Evolutionary conservation across 257 asterid species (phyloP), one percentile per base, ranked within the genome.

Genomic region (Henckelia pumila): DNA sequence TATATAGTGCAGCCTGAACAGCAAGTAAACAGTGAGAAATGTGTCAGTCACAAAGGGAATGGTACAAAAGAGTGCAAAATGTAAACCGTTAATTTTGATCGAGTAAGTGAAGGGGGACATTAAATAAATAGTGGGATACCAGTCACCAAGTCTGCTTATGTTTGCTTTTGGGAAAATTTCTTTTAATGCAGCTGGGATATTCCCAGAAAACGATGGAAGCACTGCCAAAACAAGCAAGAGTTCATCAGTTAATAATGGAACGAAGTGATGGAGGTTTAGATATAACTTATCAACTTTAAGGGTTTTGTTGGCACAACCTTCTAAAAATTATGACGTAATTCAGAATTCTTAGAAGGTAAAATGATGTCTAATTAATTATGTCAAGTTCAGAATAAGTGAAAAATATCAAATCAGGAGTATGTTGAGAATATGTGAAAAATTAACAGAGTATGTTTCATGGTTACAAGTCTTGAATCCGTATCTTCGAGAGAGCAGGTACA

Each of bases 161-260:
- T 85, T 93, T 61, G 99, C 97, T 9, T 81, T 81, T 33, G 99
- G 95, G 29, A 85, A 90, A 50, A 75, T 86, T 71, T 78, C 80
- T 81, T 88, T 88, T 40, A 93, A 49, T 44, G 92, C 94, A 68
- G 95, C 96, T 53, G 99, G 99, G 80, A 93, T 95, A 86, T 88
- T 93, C 76, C 99, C 99, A 77, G 99, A 93, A 78, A 93, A 93
- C 56, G 99, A 90, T 66, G 97, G 99, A 67, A 93, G 99, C 73
- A 93, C 99, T 93, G 75, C 59, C 30, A 71, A 28, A 73, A 50
- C 56, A 75, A 67, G 58, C 13, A 61, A 47, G 32, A 50, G 30
- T 75, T 67, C 56, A 63, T 75, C 49, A 78, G 78, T 33, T 44
- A 17, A 65, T 4, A 40, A n/a, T 23, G 29, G 56, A 52, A 22